Percentiles rank a stretch among this genome's conserved stretches.
Conservation (phyloP, 352 stramenopile genomes). For the Globisporangium acanthophoron region DNA sequence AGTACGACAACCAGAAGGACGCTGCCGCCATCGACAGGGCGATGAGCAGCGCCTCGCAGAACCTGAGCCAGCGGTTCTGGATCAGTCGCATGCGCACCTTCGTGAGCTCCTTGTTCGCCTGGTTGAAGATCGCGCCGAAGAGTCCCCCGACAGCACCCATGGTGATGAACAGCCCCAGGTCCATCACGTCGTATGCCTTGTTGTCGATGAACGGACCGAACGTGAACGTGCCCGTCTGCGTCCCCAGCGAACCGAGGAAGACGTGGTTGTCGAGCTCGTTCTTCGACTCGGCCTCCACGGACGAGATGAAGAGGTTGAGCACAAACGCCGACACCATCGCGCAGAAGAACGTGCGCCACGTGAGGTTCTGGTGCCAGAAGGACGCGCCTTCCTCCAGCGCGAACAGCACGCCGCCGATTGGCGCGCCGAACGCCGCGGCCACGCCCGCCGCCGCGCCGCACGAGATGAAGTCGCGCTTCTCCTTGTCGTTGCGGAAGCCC, state of each 20-base stretch:
- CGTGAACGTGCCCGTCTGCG: constrained; percentile 75
- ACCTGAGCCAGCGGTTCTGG: constrained; percentile 61
- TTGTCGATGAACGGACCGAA: constrained; percentile 86
- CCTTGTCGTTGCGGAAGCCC: constrained; percentile 93
- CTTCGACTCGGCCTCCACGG: constrained; percentile 48
- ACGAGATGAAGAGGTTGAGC: constrained; percentile 85
- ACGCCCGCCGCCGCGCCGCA: constrained; percentile 96
- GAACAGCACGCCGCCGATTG: constrained; percentile 98
- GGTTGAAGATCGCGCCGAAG: constrained; percentile 96
- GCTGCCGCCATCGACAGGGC: constrained; percentile 52
- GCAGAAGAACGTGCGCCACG: constrained; percentile 97
- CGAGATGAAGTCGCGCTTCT: constrained; percentile 97
- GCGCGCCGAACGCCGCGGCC: constrained; percentile 95
- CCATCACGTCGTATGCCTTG: constrained; percentile 93
- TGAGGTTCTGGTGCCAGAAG: constrained; percentile 98
- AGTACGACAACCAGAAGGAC: constrained; percentile 78
- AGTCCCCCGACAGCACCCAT: constrained; percentile 96
- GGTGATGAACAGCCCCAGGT: constrained; percentile 94
- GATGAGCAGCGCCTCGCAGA: constrained; percentile 61
- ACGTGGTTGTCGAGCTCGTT: constrained; percentile 30
- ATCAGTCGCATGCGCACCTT: constrained; percentile 62
- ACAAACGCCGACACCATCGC: constrained; percentile 91
- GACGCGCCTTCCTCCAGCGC: constrained; percentile 97
- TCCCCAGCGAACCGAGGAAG: constrained; percentile 65
- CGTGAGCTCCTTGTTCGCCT: constrained; percentile 91